Conservation (phyloP, 2,329 filamentous ascomycete genomes). For the Pseudonectria buxi region DNA sequence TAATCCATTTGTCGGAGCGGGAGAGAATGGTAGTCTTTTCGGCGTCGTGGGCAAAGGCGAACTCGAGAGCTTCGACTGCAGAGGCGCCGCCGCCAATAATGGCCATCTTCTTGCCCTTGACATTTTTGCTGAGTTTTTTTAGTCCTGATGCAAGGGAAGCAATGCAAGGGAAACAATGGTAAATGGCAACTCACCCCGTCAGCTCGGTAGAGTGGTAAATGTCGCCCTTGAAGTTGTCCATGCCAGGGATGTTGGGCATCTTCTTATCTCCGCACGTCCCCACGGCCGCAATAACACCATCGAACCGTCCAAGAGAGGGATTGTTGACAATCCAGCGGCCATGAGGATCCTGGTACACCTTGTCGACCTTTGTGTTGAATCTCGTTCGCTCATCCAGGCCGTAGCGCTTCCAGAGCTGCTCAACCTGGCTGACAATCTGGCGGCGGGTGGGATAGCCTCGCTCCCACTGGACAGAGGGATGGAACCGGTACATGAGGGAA, state of each 20-base stretch:
- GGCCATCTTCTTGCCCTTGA: constrained; percentile 66
- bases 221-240: constrained; percentile 63
- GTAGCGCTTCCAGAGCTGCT: constrained; percentile 68
- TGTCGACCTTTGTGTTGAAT: constrained; percentile 64
- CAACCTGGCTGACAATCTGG: constrained; percentile 68
- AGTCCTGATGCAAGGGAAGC: accelerated
- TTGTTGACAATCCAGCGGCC: constrained; percentile 76
- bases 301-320: constrained; percentile 62
- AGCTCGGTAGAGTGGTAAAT: constrained; percentile 71
- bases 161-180: no score
- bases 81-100: constrained; percentile 75
- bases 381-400: constrained; percentile 62
- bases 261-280: constrained; percentile 77
- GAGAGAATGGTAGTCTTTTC: constrained; percentile 65
- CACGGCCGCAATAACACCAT: constrained; percentile 70
- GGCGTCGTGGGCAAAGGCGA: constrained; percentile 61
- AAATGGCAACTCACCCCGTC: constrained; percentile 46
- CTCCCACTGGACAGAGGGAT: constrained; percentile 69
- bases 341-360: constrained; percentile 59
- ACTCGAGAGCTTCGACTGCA: constrained; percentile 77
- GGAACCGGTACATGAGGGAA: constrained; percentile 81
- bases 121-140: constrained; percentile 45
- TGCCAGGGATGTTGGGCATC: constrained; percentile 62
- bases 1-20: constrained; percentile 80
- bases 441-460: constrained; percentile 70